These are phyloP conservation scores for Neonectria magnoliae DNA, from an alignment of 2,329 filamentous ascomycete species.

Conservation along the genomic window DNA sequence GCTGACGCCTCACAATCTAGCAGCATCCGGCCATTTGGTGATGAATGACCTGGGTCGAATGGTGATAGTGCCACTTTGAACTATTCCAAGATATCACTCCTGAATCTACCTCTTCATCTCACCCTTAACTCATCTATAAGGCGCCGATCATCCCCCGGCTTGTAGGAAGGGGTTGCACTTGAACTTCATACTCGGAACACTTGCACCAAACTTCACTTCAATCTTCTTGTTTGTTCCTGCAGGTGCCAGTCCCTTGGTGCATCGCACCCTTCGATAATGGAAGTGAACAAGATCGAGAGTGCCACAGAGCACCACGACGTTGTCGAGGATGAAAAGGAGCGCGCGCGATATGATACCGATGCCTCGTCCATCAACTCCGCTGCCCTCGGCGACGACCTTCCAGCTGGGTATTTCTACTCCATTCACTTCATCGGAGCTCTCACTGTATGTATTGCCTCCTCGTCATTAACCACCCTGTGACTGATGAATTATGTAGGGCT, in stretches of 20 bases:
- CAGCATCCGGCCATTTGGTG: constrained; percentile 2
- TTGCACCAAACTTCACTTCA: not conserved
- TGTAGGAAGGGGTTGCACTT: not conserved
- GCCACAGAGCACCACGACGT: constrained; percentile 27
- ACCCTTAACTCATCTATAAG: constrained; percentile 18
- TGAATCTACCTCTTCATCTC: not conserved
- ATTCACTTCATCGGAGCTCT: constrained; percentile 46
- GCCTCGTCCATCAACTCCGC: constrained; percentile 47
- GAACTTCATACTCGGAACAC: not conserved
- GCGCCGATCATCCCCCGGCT: constrained; percentile 16
- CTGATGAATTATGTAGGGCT: constrained; percentile 40
- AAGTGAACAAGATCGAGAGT: constrained; percentile 32
- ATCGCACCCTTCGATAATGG: constrained; percentile 14
- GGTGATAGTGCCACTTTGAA: constrained; percentile 6
- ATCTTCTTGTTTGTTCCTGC: not conserved
- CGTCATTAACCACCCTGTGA: not conserved
- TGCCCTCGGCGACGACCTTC: constrained; percentile 48
- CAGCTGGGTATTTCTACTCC: constrained; percentile 51
- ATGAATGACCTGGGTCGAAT: constrained; percentile 6
- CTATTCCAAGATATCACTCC: not conserved
- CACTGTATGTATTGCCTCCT: constrained; percentile 37
- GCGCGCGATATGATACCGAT: constrained; percentile 33
- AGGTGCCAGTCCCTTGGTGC: not conserved
- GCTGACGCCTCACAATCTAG: not conserved
- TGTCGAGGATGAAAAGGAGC: constrained; percentile 31